Conservation (phyloP, 352 stramenopile genomes). For the Phytophthora litchii region DNA sequence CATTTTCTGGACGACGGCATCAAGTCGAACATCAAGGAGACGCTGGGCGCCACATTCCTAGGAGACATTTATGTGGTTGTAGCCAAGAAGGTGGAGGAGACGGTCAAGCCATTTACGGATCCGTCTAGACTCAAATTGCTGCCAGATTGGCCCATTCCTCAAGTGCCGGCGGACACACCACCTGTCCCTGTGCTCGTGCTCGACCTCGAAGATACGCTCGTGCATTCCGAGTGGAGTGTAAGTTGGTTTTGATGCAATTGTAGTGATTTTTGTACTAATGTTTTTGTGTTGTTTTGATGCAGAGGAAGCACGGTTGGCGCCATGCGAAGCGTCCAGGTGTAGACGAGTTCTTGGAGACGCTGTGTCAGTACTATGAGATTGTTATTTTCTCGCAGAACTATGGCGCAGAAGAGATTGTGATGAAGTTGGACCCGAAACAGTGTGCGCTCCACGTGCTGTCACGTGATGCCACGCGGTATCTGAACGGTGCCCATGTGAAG, state of each 20-base stretch:
- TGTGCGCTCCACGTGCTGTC: conserved; percentile 84
- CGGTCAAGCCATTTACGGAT: conserved; percentile 78
- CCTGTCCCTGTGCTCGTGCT: conserved; percentile 83
- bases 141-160: conserved; percentile 86
- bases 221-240: conserved; percentile 91
- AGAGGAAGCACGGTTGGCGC: conserved; percentile 89
- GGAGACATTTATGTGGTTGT: conserved; percentile 67
- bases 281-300: conserved; percentile 6
- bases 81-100: conserved; percentile 70
- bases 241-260: conserved; percentile 27
- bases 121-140: conserved; percentile 83
- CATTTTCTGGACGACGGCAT: conserved; percentile 69
- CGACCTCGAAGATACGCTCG: conserved; percentile 86
- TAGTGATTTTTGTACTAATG: background rate
- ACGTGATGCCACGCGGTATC: conserved; percentile 81
- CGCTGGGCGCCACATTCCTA: conserved; percentile 63
- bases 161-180: conserved; percentile 77
- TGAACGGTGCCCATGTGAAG: conserved; percentile 86
- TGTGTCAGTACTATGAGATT: conserved; percentile 90
- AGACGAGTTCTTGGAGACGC: conserved; percentile 85
- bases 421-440: conserved; percentile 85
- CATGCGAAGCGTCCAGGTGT: conserved; percentile 87
- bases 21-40: conserved; percentile 50
- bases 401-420: conserved; percentile 79
- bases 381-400: conserved; percentile 90